These are phyloP conservation scores for Lactarius hatsudake DNA, from an alignment of 768 basidiomycete genomes.

Conservation along the genomic window DNA sequence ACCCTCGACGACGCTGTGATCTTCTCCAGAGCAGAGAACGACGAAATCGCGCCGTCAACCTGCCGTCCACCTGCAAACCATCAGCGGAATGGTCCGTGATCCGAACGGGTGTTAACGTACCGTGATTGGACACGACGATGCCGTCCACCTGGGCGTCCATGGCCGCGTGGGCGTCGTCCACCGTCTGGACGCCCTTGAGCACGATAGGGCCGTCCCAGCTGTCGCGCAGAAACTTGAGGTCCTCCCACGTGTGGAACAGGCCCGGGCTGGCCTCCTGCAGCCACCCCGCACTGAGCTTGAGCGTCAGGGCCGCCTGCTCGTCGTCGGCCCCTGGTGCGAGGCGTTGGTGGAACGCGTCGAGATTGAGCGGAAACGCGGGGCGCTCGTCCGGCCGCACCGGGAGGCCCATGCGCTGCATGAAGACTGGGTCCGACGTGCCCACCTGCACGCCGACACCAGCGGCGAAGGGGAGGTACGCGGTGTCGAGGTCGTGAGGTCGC, in stretches of 20 bases:
- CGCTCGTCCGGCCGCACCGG: slow-evolving; percentile 44
- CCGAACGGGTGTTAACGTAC: slow-evolving; percentile 35
- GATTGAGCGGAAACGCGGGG: slow-evolving; percentile 59
- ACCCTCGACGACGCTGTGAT: slow-evolving; percentile 65
- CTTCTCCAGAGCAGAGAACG: slow-evolving; percentile 65
- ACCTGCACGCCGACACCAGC: slow-evolving; percentile 67
- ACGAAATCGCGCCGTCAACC: slow-evolving; percentile 74
- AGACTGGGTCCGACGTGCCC: slow-evolving; percentile 72
- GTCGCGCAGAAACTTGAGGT: slow-evolving; percentile 61
- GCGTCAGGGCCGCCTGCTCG: slow-evolving; percentile 37
- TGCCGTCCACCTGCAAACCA: slow-evolving; percentile 54
- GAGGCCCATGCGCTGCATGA: slow-evolving; percentile 58
- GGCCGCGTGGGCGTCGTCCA: slow-evolving; percentile 68
- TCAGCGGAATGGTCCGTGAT: not conserved
- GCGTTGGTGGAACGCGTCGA: too few species aligned
- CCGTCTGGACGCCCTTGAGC: slow-evolving; percentile 75
- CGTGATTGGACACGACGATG: slow-evolving; percentile 80
- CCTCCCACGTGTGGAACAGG: slow-evolving; percentile 63
- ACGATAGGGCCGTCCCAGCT: slow-evolving; percentile 81
- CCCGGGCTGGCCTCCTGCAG: slow-evolving; percentile 62
- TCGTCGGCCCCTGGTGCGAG: too few species aligned
- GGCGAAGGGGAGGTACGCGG: slow-evolving; percentile 60
- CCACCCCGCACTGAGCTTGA: slow-evolving; percentile 61
- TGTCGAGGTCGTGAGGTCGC: slow-evolving; percentile 72
- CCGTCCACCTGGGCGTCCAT: slow-evolving; percentile 64